These are phyloP conservation scores for Coemansia sp. DNA, from an alignment of 192 early-diverging fungal genomes.

Conservation along the genomic window DNA sequence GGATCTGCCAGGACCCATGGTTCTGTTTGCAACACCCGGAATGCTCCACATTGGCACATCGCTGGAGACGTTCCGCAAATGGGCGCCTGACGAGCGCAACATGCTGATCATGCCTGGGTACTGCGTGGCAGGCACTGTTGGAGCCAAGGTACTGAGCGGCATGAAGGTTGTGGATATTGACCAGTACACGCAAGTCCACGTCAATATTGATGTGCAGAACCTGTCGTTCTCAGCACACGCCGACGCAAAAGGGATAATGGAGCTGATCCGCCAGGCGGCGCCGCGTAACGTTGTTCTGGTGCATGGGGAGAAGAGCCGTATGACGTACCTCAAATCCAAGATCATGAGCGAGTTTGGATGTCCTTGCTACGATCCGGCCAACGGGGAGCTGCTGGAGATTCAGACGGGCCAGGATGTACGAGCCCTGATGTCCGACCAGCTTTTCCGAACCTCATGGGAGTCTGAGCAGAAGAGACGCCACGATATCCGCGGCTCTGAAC, in stretches of 20 bases:
- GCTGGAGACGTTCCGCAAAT: constrained; percentile 93
- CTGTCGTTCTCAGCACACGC: constrained; percentile 97
- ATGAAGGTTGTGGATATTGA: constrained; percentile 87
- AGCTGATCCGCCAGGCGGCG: constrained; percentile 86
- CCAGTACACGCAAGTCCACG: constrained; percentile 67
- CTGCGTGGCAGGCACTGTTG: constrained; percentile 95
- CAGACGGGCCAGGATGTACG: constrained; percentile 68
- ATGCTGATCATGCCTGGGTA: constrained; percentile 99
- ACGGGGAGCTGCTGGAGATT: constrained; percentile 74
- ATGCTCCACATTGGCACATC: constrained; percentile 98
- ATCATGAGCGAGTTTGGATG: constrained; percentile 83
- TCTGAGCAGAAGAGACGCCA: constrained; percentile 30
- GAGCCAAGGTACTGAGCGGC: constrained; percentile 87
- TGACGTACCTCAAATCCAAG: constrained; percentile 79
- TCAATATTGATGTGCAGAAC: constrained; percentile 92
- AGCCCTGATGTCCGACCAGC: constrained; percentile 52
- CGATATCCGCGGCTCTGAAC: not conserved
- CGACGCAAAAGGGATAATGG: constrained; percentile 97
- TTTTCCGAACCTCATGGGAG: constrained; percentile 46
- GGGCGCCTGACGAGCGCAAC: constrained; percentile 89
- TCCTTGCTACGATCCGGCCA: constrained; percentile 84
- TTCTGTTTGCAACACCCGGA: constrained; percentile 94
- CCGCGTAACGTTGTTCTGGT: constrained; percentile 91
- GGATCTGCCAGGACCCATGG: constrained; percentile 87
- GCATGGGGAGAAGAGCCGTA: constrained; percentile 90